Evolutionary conservation across 2,329 filamentous ascomycete species (phyloP), one percentile per base, ranked within the genome.

Genomic region (Phyllosticta capitalensis): DNA sequence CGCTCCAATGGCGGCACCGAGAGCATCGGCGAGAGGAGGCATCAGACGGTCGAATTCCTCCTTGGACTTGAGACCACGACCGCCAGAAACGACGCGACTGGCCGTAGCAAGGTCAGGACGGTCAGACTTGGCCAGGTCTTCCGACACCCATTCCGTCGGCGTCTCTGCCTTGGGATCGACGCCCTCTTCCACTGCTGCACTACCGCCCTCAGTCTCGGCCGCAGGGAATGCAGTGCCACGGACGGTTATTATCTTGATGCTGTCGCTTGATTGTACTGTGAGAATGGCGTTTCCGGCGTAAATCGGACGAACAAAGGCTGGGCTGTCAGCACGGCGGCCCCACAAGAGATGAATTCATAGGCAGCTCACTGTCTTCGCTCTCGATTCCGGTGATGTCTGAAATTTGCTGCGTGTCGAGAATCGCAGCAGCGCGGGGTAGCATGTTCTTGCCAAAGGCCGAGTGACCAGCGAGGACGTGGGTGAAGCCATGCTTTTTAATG

Each of bases 231-330:
- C 89, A 2, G 94, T 97, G 64, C 91, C 92, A 70, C 94, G 88
- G 64, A 97, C 88, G 38, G 94, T 99, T 68, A 99, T 83, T 58
- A 97, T 72, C 77, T 97, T 99, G 73, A 90, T 83, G 17, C 81
- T 72, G 70, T 99, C 94, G 63, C 83, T 83, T 2, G 91, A 96
- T 75, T 97, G 89, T 61, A 99, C 92, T 9, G 94, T 99, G 38
- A 95, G 84, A 69, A 99, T 96, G 54, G 92, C 94, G 71, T 99
- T 99, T 59, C 94, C 94, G 61, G 94, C 94, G 74, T 99, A 99
- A 70, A 99, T 96, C 26, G 94, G 92, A 60, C 94, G 88, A 59
- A 96, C 88, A 69, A 99, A 99, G 12, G 90, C 82, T 83, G 63
- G 33, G 14, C 10, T 9, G 19, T 59, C 56, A 59, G 56, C 22